Evolutionary conservation across 1,284 basidiomycete genomes (phyloP).

Genomic region (Clitocybe nebularis): DNA sequence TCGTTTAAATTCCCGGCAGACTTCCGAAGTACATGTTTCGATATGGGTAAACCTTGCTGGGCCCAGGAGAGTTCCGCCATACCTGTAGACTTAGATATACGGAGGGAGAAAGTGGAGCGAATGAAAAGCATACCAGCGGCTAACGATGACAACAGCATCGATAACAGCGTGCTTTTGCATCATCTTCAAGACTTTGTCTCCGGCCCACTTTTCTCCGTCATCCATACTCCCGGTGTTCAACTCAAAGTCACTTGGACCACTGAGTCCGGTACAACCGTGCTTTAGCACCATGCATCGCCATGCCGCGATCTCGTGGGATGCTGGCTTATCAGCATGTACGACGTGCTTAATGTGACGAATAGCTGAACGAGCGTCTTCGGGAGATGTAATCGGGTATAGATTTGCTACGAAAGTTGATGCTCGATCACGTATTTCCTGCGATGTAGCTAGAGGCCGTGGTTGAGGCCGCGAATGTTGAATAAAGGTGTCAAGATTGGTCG

Average conservation of each 20-base stretch:
- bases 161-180: slow-evolving; percentile 64
- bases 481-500: slow-evolving; percentile 48
- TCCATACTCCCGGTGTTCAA: slow-evolving; percentile 59
- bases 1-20: slow-evolving; percentile 62
- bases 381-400: slow-evolving; percentile 50
- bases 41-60: slow-evolving; percentile 75
- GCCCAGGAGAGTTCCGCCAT: slow-evolving; percentile 68
- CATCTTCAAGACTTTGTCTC: slow-evolving; percentile 57
- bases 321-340: slow-evolving; percentile 47
- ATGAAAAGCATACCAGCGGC: slow-evolving; percentile 55
- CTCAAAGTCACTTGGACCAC: slow-evolving; percentile 72
- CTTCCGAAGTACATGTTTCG: slow-evolving; percentile 68
- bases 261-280: slow-evolving; percentile 58
- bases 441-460: slow-evolving; percentile 51
- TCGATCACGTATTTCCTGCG: slow-evolving; percentile 68
- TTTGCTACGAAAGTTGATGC: slow-evolving; percentile 64
- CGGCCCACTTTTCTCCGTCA: slow-evolving; percentile 72
- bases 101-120: slow-evolving; percentile 3
- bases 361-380: slow-evolving; percentile 42
- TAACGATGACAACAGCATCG: slow-evolving; percentile 67
- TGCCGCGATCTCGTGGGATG: slow-evolving; percentile 68
- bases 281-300: slow-evolving; percentile 76
- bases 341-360: slow-evolving; percentile 50
- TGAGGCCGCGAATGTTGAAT: slow-evolving; percentile 42
- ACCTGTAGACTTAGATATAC: slow-evolving; percentile 58